A percentile compares a stretch with the other conserved stretches of the same genome.
phyloP scores from a whole-genome alignment of 148 eudicot genomes.

The Silene conica region DNA sequence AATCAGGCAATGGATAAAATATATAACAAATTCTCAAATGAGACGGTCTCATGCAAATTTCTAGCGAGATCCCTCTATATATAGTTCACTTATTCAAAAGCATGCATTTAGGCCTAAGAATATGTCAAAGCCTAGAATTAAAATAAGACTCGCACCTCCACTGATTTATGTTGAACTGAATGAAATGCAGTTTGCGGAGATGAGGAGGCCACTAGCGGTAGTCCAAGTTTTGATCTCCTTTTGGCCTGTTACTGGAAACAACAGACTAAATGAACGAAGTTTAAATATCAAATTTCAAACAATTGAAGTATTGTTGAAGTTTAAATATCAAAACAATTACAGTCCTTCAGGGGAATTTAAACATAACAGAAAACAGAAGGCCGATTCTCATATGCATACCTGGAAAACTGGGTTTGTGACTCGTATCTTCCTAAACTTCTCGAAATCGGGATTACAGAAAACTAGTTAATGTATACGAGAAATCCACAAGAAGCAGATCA shows the following conservation, averaged over 20 bases:
- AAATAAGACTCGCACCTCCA: constrained; percentile 17
- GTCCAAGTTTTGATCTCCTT: constrained; percentile 48
- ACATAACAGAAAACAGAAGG: not conserved
- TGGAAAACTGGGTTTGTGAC: constrained; percentile 66
- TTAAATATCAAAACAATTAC: not conserved
- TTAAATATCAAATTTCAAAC: not conserved
- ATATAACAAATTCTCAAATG: not conserved
- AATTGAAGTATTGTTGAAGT: not conserved
- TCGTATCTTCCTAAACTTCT: constrained; percentile 63
- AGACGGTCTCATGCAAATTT: not conserved
- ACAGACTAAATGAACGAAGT: not conserved
- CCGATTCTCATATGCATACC: constrained; percentile 33
- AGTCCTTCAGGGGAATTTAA: not conserved
- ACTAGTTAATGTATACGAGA: not conserved
- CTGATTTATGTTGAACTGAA: constrained; percentile 26
- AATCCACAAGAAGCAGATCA: not conserved
- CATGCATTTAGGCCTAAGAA: not conserved
- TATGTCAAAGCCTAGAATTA: not conserved
- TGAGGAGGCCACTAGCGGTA: constrained; percentile 26
- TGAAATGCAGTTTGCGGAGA: constrained; percentile 21
- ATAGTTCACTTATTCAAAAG: not conserved
- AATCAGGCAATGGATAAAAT: not conserved
- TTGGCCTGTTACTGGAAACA: constrained; percentile 42
- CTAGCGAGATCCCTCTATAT: too few relatives aligned
- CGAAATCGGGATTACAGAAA: constrained; percentile 51